Evolutionary conservation across 139 green algal genomes (phyloP), one percentile per base, ranked within the genome.

Genomic region (Yamagishiella unicocca): DNA sequence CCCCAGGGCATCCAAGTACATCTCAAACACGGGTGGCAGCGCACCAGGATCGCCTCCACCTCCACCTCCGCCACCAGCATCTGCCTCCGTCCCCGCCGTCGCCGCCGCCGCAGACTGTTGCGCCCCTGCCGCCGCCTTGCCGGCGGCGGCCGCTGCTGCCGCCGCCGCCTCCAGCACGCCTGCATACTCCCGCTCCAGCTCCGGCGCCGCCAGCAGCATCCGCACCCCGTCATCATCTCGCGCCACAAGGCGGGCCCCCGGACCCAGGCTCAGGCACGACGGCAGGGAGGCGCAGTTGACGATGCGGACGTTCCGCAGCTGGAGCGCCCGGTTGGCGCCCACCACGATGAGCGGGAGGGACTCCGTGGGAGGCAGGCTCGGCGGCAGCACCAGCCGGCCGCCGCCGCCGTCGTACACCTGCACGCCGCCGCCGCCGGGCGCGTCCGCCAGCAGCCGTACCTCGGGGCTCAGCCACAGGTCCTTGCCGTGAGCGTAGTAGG

Each of bases 391-490:
- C 64, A 98, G 83, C 0, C 91, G 72, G 54, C 93, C 83, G 42
- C 94, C 91, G 31, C 38, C 81, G 53, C 96, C 97, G 79, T 99
- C 94, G 82, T 97, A 98, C 43, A 95, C 64, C 22, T 45, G 27
- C 17, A 84, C 86, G 70, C 93, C 25, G 77, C 55, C 79, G 61
- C 89, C 38, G 22, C 83, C 90, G 4, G 93, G 93, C 1, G 79
- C 70, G 78, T 99, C 97, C 46, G 96, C 97, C 74, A 99, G 89
- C 54, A 99, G 85, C 2, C 98, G 92, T 24, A 91, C 90, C 35
- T 96, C 90, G 8, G 97, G 96, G 31, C 91, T 96, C 10, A 99
- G 93, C 93, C 93, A 98, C 67, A 98, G 38, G 83, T 98, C 95
- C 3, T 37, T 22, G 24, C 64, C 80, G 1, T 37, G 0, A 12